Base-by-base conservation (phyloP, 2,329 filamentous ascomycete species). In the Botrytis hyacinthi region DNA sequence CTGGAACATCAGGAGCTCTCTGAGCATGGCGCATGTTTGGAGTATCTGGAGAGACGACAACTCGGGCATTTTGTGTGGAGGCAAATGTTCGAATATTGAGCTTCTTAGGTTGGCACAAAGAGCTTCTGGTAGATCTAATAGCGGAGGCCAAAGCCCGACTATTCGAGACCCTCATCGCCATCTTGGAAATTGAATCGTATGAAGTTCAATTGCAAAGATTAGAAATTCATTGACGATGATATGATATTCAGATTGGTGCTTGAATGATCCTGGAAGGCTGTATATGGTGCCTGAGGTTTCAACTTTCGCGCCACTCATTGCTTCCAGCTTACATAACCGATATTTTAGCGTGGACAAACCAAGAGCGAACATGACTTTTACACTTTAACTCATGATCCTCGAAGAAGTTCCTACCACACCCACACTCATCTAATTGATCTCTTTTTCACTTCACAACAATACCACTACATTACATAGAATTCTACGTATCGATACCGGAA, bases 21-120 rank as follows among this genome's bases (percentile, higher is more conserved):
- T 87, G 86, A 67, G 91, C 90, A 77, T 88, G 85, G 81, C 92
- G 88, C 86, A 92, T 85, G 85, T 94, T 93, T 74, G 88, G 85
- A 63, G 85, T 83, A 78, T 82, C 82, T 77, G 87, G 85, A 85
- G 81, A 90, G 82, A 84, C 85, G 84, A 79, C 87, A 84, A 80
- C 77, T 73, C 78, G 77, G 62, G 76, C 74, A 72, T 62, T 70
- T 78, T 83, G 77, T 81, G 84, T 79, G 78, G 81, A 77, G 78
- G 82, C 75, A 84, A 81, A 77, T 83, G 83, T 69, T 54, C 79
- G 79, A 67, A 77, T 71, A 32, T 65, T 71, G 22, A 73, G 54
- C 66, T 78, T 77, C 67, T 77, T 79, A 65, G 76, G 76, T 42
- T 76, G 78, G 26, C 66, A 59, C 29, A 77, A 65, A 42, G 71